Evolutionary conservation across 2,329 filamentous ascomycete genomes (phyloP).

Genomic region (Microsporum audouinii): DNA sequence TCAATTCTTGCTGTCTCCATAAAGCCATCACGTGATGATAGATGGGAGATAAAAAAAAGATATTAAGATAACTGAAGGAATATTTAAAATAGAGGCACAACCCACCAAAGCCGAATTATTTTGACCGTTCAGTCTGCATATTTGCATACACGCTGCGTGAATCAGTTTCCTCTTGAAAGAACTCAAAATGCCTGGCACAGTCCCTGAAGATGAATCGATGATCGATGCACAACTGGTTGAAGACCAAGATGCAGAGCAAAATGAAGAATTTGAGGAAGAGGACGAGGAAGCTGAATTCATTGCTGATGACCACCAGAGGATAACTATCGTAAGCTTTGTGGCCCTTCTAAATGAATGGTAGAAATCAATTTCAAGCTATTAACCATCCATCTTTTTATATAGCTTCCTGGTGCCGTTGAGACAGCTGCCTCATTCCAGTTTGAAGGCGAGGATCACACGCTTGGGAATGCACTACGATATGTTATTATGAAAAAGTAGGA

Average conservation of each 20-base stretch:
- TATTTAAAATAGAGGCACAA: neutral
- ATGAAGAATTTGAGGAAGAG: constrained; percentile 41
- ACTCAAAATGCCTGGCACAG: constrained; percentile 27
- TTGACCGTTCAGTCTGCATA: neutral
- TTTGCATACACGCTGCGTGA: neutral
- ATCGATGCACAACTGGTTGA: constrained; percentile 23
- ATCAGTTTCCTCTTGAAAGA: neutral
- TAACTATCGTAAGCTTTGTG: constrained; percentile 44
- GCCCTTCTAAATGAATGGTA: neutral
- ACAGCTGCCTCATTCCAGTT: constrained; percentile 94
- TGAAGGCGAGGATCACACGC: constrained; percentile 81
- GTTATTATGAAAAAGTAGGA: constrained; percentile 97
- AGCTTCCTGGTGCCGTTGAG: constrained; percentile 75
- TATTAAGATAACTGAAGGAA: neutral
- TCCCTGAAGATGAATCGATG: constrained; percentile 35
- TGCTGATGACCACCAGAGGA: constrained; percentile 40
- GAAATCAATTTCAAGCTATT: neutral
- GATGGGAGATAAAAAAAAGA: neutral
- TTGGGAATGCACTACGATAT: constrained; percentile 87
- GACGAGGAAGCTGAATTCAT: constrained; percentile 37
- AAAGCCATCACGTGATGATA: neutral
- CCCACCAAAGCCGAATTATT: neutral
- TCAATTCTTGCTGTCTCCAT: neutral
- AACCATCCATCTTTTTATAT: constrained; percentile 1
- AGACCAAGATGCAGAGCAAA: constrained; percentile 29